Conservation (phyloP, 1,139 yeast species). For the Diutina rugosa region DNA sequence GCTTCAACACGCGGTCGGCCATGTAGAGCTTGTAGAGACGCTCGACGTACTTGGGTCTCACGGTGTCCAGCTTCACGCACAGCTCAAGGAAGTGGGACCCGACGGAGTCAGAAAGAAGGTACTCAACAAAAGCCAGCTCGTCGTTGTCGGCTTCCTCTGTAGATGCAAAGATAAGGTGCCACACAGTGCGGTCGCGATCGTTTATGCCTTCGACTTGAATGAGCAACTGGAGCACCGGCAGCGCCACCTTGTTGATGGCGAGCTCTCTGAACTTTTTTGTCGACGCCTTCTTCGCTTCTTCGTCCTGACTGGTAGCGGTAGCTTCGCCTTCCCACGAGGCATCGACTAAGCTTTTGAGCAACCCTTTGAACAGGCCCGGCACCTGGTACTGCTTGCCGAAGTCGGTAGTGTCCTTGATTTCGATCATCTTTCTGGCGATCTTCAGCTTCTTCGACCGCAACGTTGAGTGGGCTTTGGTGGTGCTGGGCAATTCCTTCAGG, state of each 20-base stretch:
- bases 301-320: neutral
- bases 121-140: slow-evolving; percentile 77
- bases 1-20: slow-evolving; percentile 55
- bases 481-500: slow-evolving; percentile 72
- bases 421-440: slow-evolving; percentile 88
- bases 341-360: slow-evolving; percentile 32
- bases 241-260: slow-evolving; percentile 69
- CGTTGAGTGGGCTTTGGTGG: slow-evolving; percentile 59
- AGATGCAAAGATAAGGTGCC: slow-evolving; percentile 40
- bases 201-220: slow-evolving; percentile 75
- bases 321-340: neutral
- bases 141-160: neutral
- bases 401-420: slow-evolving; percentile 65
- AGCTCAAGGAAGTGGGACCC: slow-evolving; percentile 86
- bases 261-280: slow-evolving; percentile 47
- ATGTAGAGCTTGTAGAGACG: slow-evolving; percentile 63
- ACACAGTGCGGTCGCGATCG: slow-evolving; percentile 54
- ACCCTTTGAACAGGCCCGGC: slow-evolving; percentile 60
- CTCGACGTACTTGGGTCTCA: slow-evolving; percentile 56
- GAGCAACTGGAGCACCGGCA: slow-evolving; percentile 76
- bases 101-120: slow-evolving; percentile 71
- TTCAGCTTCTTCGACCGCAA: slow-evolving; percentile 79
- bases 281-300: slow-evolving; percentile 3
- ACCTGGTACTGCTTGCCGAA: slow-evolving; percentile 56
- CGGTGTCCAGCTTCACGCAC: slow-evolving; percentile 44